Base-by-base conservation (phyloP, 2,329 filamentous ascomycete species). In the Talaromyces sp. region DNA sequence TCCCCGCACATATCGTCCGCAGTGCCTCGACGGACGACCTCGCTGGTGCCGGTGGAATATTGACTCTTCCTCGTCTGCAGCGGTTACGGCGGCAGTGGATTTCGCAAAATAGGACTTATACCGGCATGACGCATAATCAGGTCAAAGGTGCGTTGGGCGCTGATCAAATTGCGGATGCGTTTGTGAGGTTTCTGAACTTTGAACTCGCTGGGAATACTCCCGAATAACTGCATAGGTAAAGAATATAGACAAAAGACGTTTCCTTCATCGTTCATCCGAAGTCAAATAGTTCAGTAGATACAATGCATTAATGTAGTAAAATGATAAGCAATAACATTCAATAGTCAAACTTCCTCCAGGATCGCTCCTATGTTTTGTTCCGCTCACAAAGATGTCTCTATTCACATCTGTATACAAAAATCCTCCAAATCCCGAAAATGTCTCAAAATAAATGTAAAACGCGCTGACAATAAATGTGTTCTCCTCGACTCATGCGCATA, bases 11-110 rank as follows among this genome's bases (percentile, higher is more conserved):
- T 64, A 69, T 77, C 6, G 75, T 75, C 5, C 70, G 72, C 4
- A 67, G 70, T 1, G 71, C 72, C 5, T 70, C 75, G 9, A 78
- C 77, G n/a, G 77, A 79, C 63, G 77, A 79, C 65, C 67, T 79
- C 2, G 75, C 75, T 3, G 77, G 74, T 18, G 75, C 76, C 1
- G 77, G 76, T 5, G 77, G 77, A 0, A 68, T 76, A 9, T 69
- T 81, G 12, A 73, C 75, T 1, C 67, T 80, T 42, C 79, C 79
- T 31, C 68, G 75, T 48, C 63, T 81, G 63, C 79, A 81, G 70
- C 67, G 79, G 16, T 57, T 81, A 64, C 67, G 78, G 21, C 72
- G 79, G 60, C 79, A 80, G 69, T 81, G 79, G 75, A 79, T 80
- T 44, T 73, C 77, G 63, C 71, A 81, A 63, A 80, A 81, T 64